A percentile compares a stretch with the other conserved stretches of the same genome.
Evolutionary conservation across 2,329 filamentous ascomycete genomes (phyloP).

Genomic region (Calonectria pseudoturangicola): DNA sequence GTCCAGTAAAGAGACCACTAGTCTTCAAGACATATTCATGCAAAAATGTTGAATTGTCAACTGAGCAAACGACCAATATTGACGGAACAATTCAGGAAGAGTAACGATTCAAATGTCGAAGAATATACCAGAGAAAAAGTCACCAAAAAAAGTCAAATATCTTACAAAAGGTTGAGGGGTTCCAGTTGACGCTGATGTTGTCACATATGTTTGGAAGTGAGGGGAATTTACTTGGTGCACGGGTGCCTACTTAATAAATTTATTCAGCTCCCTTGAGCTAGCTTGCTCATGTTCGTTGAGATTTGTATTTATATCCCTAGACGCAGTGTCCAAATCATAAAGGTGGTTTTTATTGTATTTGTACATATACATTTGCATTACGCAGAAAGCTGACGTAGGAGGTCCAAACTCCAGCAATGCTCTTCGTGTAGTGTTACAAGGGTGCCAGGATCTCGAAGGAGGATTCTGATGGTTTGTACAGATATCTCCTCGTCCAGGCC

Average conservation of each 20-base stretch:
- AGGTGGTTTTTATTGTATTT: slow-evolving; percentile 46
- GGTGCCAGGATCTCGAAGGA: slow-evolving; percentile 37
- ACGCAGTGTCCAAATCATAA: slow-evolving; percentile 25
- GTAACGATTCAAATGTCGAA: slow-evolving; percentile 4
- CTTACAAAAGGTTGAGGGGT: background rate
- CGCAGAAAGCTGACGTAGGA: slow-evolving; percentile 43
- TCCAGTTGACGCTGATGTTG: background rate
- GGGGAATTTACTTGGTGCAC: slow-evolving; percentile 15
- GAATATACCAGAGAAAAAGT: background rate
- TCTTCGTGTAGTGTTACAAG: slow-evolving; percentile 57
- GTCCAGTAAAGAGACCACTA: background rate
- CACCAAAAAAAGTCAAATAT: background rate
- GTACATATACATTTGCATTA: slow-evolving; percentile 53
- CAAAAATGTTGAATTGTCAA: slow-evolving; percentile 25
- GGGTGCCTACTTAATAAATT: background rate
- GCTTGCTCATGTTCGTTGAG: slow-evolving; percentile 4
- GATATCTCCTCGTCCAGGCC: slow-evolving; percentile 25
- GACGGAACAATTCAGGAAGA: background rate
- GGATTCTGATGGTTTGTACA: slow-evolving; percentile 40
- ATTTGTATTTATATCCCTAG: background rate
- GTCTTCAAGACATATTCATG: slow-evolving; percentile 39
- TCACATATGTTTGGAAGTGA: background rate
- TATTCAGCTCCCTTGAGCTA: background rate
- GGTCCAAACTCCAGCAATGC: slow-evolving; percentile 58
- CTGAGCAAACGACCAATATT: background rate